Evolutionary conservation across 345 rosid species (phyloP).

Genomic region (Eucalyptus pauciflora): DNA sequence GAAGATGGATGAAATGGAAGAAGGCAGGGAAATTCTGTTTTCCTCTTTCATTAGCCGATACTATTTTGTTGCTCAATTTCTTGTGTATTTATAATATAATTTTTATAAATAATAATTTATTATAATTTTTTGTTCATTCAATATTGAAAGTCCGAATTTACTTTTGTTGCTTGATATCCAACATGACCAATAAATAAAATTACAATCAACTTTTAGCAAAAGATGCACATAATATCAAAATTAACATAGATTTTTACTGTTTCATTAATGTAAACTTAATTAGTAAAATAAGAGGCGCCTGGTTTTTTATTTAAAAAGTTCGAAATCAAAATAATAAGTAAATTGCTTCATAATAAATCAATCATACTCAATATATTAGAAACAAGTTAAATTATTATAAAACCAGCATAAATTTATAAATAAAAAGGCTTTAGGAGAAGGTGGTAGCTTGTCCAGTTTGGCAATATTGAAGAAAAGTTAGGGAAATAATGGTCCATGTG

Average conservation of each 20-base stretch:
- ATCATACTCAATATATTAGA: background rate
- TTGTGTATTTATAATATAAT: background rate
- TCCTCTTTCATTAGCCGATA: background rate
- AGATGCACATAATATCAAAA: background rate
- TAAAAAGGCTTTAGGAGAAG: background rate
- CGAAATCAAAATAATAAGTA: background rate
- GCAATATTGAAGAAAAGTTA: background rate
- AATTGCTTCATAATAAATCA: background rate
- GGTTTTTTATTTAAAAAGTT: background rate
- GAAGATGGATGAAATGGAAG: background rate
- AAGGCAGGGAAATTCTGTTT: background rate
- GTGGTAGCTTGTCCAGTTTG: background rate
- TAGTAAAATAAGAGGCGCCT: background rate
- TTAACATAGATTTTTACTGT: background rate
- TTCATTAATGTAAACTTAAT: background rate
- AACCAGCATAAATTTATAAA: background rate
- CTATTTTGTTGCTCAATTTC: background rate
- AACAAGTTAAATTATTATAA: background rate
- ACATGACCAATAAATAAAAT: background rate
- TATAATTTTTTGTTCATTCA: background rate
- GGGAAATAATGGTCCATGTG: background rate
- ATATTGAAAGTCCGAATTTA: background rate
- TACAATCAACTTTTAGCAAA: background rate
- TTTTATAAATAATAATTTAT: background rate
- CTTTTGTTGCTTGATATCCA: background rate